Conservation (phyloP, 345 rosid genomes). For the Physaria fendleri region DNA sequence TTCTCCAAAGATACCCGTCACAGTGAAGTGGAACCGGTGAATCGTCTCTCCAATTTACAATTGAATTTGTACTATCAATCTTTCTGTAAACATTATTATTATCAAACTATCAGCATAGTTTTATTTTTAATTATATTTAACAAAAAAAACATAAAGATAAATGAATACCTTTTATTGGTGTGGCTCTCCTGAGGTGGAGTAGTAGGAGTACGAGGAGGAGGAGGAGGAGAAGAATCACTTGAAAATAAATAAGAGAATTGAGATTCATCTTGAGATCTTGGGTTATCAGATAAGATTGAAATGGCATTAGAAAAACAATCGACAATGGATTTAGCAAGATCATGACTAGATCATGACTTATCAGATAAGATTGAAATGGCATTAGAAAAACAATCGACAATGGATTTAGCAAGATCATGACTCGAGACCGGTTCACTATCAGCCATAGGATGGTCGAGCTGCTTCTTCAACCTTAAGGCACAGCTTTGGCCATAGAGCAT, state of each 20-base stretch:
- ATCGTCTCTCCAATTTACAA: no score
- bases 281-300: slow-evolving; percentile 6
- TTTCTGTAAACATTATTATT: no score
- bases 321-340: slow-evolving; percentile 18
- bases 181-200: neutral
- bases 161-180: slow-evolving; percentile 24
- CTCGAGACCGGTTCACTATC: neutral
- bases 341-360: neutral
- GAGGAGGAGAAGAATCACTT: slow-evolving; percentile 6
- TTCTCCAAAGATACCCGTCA: no score
- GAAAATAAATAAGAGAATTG: slow-evolving; percentile 5
- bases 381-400: slow-evolving; percentile 14
- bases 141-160: no score
- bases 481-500: slow-evolving; percentile 24
- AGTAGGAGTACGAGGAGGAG: no score
- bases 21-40: no score
- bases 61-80: no score
- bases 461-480: slow-evolving; percentile 16
- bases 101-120: no score
- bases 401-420: slow-evolving; percentile 20
- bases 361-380: slow-evolving; percentile 16
- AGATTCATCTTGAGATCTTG: neutral
- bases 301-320: slow-evolving; percentile 19
- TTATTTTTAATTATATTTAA: no score
- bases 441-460: slow-evolving; percentile 16